Conservation (phyloP, 1,139 yeast genomes). For the Suhomyces panamericanus region DNA sequence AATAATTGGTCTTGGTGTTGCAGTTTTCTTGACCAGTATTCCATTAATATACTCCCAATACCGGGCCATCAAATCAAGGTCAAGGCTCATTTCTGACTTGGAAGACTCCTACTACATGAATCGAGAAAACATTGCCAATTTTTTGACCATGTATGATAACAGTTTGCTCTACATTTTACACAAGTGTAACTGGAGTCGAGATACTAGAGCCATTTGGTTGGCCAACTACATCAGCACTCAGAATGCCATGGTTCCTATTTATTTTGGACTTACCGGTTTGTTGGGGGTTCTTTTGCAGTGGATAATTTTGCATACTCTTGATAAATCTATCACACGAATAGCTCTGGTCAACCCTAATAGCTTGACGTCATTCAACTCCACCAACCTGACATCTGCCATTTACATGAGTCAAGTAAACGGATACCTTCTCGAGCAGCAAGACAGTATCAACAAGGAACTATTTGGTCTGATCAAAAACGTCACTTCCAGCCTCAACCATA, state of each 20-base stretch:
- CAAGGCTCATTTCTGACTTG: constrained; percentile 25
- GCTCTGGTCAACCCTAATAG: constrained; percentile 3
- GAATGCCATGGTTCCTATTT: constrained; percentile 43
- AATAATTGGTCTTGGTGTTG: constrained; percentile 35
- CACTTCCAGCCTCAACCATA: constrained; percentile 53
- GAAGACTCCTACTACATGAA: constrained; percentile 8
- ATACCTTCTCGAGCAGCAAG: constrained; percentile 31
- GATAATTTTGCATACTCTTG: constrained; percentile 29
- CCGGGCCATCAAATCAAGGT: constrained; percentile 50
- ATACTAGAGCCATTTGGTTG: constrained; percentile 38
- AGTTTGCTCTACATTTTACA: constrained; percentile 17
- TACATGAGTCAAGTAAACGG: constrained; percentile 27
- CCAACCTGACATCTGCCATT: not conserved
- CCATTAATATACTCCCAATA: constrained; percentile 48
- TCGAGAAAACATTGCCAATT: constrained; percentile 11
- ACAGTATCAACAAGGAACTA: constrained; percentile 56
- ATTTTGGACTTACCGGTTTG: constrained; percentile 51
- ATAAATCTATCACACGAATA: not conserved
- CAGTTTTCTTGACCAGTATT: constrained; percentile 28
- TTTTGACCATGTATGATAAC: constrained; percentile 23
- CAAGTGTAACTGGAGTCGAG: constrained; percentile 5
- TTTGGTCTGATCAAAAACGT: constrained; percentile 67
- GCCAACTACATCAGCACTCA: constrained; percentile 50
- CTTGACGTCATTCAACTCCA: not conserved
- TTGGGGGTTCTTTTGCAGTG: constrained; percentile 50